Conservation (phyloP, 2,329 filamentous ascomycete genomes). For the Thermoascus crustaceus region DNA sequence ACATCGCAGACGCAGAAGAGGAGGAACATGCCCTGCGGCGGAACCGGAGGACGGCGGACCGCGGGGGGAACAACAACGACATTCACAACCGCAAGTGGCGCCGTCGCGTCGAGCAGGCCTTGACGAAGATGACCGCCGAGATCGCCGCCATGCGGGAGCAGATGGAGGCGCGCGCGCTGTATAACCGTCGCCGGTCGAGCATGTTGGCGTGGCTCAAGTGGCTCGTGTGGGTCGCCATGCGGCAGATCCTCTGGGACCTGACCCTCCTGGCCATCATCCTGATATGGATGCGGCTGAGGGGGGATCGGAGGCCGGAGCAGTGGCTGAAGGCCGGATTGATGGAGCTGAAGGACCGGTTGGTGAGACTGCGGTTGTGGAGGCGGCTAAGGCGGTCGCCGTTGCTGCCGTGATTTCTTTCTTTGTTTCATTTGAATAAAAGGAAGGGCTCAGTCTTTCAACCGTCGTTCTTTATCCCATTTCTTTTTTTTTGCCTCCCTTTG, state of each 20-base stretch:
- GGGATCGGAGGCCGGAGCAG: slow-evolving; percentile 35
- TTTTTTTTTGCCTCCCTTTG: too few species aligned
- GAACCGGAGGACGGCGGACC: slow-evolving; percentile 5
- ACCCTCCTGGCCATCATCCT: slow-evolving; percentile 40
- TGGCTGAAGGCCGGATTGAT: slow-evolving; percentile 26
- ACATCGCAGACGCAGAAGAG: slow-evolving; percentile 25
- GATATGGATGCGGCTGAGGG: slow-evolving; percentile 34
- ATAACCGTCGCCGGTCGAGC: slow-evolving; percentile 57
- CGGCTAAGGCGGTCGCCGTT: slow-evolving; percentile 16
- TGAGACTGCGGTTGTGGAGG: slow-evolving; percentile 18
- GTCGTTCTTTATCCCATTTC: too few species aligned
- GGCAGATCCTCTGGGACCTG: slow-evolving; percentile 67
- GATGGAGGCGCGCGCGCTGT: slow-evolving; percentile 67
- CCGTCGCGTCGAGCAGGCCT: slow-evolving; percentile 70
- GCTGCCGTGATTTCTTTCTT: slow-evolving; percentile 20
- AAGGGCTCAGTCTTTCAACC: too few species aligned
- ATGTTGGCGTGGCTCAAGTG: slow-evolving; percentile 64
- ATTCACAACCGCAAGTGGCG: slow-evolving; percentile 57
- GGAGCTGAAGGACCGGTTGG: slow-evolving; percentile 26
- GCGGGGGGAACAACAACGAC: slow-evolving; percentile 14
- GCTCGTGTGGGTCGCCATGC: slow-evolving; percentile 59
- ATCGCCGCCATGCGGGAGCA: slow-evolving; percentile 88
- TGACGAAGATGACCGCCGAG: slow-evolving; percentile 86
- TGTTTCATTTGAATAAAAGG: too few species aligned
- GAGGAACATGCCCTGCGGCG: slow-evolving; percentile 1